Evolutionary conservation across 1,284 basidiomycete species (phyloP).

Genomic region (Apiotrichum akiyoshidainum): DNA sequence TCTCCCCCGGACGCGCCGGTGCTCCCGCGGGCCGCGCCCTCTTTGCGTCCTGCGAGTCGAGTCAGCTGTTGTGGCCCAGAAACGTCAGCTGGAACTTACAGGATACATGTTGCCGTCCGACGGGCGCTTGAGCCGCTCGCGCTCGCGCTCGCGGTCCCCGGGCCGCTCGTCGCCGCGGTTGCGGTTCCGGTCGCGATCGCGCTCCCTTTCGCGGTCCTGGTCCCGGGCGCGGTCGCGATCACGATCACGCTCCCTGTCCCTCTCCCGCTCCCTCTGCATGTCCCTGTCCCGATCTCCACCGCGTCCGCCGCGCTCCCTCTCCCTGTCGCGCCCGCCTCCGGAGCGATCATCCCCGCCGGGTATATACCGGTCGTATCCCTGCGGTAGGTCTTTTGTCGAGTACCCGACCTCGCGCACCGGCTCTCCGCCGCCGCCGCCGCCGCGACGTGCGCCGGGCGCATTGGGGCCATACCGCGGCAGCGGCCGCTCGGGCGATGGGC

Average conservation of each 20-base stretch:
- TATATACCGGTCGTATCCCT: slow-evolving; percentile 3
- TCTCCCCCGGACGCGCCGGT: not conserved
- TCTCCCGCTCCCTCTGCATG: not conserved
- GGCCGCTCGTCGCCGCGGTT: not conserved
- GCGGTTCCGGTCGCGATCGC: not conserved
- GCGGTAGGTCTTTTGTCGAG: not conserved
- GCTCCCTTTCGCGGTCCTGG: not conserved
- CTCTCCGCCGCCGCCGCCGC: no score
- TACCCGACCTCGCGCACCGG: not conserved
- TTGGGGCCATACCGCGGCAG: slow-evolving; percentile 7
- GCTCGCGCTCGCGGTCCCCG: not conserved
- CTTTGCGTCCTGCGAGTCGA: no score
- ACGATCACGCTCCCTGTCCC: no score
- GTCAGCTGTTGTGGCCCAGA: not conserved
- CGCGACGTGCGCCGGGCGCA: not conserved
- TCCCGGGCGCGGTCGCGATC: not conserved
- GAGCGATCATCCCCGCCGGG: not conserved
- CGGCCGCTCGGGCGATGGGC: no score
- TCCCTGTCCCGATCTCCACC: not conserved
- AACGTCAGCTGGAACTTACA: slow-evolving; percentile 3
- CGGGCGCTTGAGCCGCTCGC: slow-evolving; percentile 4
- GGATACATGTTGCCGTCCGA: not conserved
- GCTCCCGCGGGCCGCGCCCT: no score
- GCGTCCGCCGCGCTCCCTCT: not conserved
- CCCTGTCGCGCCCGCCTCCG: not conserved